Conservation (phyloP, 495 filamentous ascomycete genomes). For the Jackrogersella minutella region DNA sequence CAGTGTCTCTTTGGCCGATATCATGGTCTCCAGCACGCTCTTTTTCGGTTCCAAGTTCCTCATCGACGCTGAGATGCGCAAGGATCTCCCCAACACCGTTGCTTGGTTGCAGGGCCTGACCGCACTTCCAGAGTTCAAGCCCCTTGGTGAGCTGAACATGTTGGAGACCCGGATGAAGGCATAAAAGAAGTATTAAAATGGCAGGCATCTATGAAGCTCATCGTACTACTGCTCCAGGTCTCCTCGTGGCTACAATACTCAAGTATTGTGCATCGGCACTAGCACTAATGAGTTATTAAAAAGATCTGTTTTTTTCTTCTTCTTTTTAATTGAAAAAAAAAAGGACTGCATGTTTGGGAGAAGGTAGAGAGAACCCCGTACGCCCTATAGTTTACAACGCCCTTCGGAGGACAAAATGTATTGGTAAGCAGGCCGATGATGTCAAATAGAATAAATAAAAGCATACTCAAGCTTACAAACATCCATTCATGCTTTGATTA, state of each 20-base stretch:
- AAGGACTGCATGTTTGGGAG: no score
- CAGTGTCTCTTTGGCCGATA: conserved; percentile 62
- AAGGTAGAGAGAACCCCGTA: background rate
- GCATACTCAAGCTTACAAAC: background rate
- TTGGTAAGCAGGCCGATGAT: background rate
- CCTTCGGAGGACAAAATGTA: background rate
- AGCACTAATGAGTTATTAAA: no score
- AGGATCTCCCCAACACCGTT: conserved; percentile 53
- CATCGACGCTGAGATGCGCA: conserved; percentile 61
- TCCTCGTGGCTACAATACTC: background rate
- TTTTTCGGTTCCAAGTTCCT: conserved; percentile 51
- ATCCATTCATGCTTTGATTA: background rate
- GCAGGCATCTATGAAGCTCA: background rate
- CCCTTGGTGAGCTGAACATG: conserved; percentile 56
- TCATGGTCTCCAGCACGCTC: conserved; percentile 55
- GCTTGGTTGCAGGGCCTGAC: conserved; percentile 55
- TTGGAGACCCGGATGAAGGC: conserved; percentile 49
- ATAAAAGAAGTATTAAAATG: background rate
- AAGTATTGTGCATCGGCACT: background rate
- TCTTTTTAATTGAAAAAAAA: no score
- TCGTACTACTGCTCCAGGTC: background rate
- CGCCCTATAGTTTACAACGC: conserved; percentile 4
- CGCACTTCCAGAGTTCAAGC: conserved; percentile 56
- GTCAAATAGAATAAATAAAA: conserved; percentile 7
- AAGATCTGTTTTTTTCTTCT: no score